These are phyloP conservation scores for Lasiosphaeris hirsuta DNA, from an alignment of 495 filamentous ascomycete genomes.

Conservation along the genomic window DNA sequence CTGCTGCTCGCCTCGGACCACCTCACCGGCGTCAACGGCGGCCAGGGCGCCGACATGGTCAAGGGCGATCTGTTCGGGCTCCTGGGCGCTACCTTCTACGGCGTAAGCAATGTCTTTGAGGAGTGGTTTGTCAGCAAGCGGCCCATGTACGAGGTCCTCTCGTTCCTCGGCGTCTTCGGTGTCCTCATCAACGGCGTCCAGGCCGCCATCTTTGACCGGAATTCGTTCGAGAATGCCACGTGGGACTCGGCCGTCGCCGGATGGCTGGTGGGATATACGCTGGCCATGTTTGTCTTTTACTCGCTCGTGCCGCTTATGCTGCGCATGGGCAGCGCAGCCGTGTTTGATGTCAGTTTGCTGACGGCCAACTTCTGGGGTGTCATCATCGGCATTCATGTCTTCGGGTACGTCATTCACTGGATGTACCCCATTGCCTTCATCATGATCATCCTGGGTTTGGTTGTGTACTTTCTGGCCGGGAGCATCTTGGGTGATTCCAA, in stretches of 20 bases:
- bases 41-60: conserved; percentile 62
- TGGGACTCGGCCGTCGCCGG: conserved; percentile 70
- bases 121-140: conserved; percentile 86
- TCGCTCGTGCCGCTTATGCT: conserved; percentile 79
- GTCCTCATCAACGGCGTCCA: conserved; percentile 89
- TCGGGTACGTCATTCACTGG: conserved; percentile 76
- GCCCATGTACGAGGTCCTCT: conserved; percentile 90
- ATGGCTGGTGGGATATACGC: conserved; percentile 83
- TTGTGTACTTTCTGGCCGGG: conserved; percentile 79
- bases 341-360: conserved; percentile 93
- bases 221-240: conserved; percentile 60
- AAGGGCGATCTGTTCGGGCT: conserved; percentile 94
- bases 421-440: conserved; percentile 96
- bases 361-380: conserved; percentile 98
- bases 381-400: conserved; percentile 81
- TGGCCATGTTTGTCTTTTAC: conserved; percentile 82
- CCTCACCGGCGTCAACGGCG: conserved; percentile 65
- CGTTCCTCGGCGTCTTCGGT: conserved; percentile 84
- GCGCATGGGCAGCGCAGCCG: conserved; percentile 83
- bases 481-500: conserved; percentile 77
- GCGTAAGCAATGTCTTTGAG: conserved; percentile 82
- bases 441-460: conserved; percentile 75
- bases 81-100: conserved; percentile 86
- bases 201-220: conserved; percentile 83
- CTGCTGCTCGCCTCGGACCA: conserved; percentile 85